A percentile compares a stretch with the other conserved stretches of the same genome.
Evolutionary conservation across 2,329 filamentous ascomycete species (phyloP).

Genomic region (Magnaporthiopsis incrustans): DNA sequence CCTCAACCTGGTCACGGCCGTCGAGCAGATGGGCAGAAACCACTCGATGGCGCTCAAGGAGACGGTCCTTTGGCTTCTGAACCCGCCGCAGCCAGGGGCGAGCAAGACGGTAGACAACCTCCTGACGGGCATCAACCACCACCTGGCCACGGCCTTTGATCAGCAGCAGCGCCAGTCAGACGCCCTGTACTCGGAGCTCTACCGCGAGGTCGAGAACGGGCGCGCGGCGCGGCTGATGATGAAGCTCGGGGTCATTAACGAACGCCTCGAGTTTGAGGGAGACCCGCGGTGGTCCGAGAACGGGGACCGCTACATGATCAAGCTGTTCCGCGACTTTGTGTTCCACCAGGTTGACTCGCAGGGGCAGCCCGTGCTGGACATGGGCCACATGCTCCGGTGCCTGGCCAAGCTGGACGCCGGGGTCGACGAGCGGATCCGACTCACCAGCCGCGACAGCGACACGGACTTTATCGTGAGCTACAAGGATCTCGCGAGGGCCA

Average conservation of each 20-base stretch:
- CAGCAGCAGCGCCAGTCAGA: conserved; percentile 74
- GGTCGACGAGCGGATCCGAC: conserved; percentile 72
- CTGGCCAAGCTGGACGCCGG: conserved; percentile 92
- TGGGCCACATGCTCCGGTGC: conserved; percentile 79
- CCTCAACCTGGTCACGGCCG: conserved; percentile 51
- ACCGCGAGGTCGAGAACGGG: conserved; percentile 81
- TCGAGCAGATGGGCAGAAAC: conserved; percentile 63
- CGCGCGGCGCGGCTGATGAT: conserved; percentile 69
- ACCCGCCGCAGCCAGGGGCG: conserved; percentile 39
- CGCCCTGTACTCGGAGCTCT: conserved; percentile 61
- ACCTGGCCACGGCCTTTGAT: conserved; percentile 69
- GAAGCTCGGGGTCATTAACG: conserved; percentile 83
- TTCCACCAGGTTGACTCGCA: conserved; percentile 91
- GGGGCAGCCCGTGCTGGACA: conserved; percentile 73
- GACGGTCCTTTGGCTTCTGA: conserved; percentile 74
- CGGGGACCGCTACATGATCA: conserved; percentile 84
- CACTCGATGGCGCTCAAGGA: conserved; percentile 76
- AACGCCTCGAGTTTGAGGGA: conserved; percentile 69
- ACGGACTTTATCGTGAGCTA: conserved; percentile 84
- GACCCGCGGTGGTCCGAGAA: conserved; percentile 82
- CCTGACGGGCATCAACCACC: conserved; percentile 67
- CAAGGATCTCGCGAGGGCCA: conserved; percentile 70
- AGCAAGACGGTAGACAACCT: conserved; percentile 40
- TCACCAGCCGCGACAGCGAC: conserved; percentile 86
- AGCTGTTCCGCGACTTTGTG: conserved; percentile 92